Conservation (phyloP, 148 eudicot genomes). For the Cornus kousa region DNA sequence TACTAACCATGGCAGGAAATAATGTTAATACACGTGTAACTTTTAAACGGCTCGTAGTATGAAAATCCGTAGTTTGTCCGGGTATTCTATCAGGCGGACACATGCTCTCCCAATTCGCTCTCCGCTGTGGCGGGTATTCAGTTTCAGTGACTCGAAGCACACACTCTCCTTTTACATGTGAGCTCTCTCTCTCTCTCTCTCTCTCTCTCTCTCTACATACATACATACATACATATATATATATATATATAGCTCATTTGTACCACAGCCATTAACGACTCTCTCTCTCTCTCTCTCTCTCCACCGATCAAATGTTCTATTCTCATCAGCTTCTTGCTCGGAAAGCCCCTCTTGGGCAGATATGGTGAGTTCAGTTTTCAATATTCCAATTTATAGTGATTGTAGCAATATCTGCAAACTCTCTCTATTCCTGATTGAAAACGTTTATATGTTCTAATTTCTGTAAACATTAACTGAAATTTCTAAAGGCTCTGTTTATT, state of each 20-base stretch:
- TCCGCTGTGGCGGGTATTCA: too few species aligned
- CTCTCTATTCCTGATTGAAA: slow-evolving; percentile 6
- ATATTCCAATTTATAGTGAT: not conserved
- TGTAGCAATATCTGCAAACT: not conserved
- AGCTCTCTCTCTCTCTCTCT: slow-evolving; percentile 14
- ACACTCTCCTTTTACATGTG: slow-evolving; percentile 1
- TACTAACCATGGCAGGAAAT: too few species aligned
- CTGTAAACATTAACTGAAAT: not conserved
- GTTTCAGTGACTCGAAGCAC: slow-evolving; percentile 6
- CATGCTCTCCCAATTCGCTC: too few species aligned
- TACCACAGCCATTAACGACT: not conserved
- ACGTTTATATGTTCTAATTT: not conserved
- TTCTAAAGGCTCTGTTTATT: not conserved
- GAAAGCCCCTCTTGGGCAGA: slow-evolving; percentile 89
- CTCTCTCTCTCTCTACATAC: not conserved
- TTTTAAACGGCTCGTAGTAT: too few species aligned
- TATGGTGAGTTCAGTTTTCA: slow-evolving; percentile 50
- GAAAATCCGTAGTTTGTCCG: too few species aligned
- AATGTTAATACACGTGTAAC: too few species aligned
- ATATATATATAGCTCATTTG: not conserved
- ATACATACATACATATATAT: too few species aligned
- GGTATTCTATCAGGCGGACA: too few species aligned
- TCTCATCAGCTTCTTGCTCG: slow-evolving; percentile 28
- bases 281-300: not conserved
- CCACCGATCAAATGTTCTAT: slow-evolving; percentile 4